A percentile compares a stretch with the other conserved stretches of the same genome.
Conservation (phyloP, 495 filamentous ascomycete species). For the Achaetomiella virescens region DNA sequence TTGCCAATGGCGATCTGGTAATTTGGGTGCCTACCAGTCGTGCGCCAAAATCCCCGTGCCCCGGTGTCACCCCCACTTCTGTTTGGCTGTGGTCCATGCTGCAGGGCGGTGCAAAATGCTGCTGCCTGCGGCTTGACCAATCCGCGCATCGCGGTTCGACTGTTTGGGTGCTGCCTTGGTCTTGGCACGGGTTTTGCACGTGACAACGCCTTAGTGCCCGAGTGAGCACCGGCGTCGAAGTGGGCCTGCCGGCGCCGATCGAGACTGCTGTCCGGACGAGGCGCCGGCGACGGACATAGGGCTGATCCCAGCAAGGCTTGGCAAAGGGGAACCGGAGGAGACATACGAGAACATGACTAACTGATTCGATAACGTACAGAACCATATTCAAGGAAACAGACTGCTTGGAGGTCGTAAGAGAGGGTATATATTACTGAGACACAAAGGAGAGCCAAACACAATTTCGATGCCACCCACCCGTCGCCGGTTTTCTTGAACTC, state of each 20-base stretch:
- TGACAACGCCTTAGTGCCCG: too few species aligned
- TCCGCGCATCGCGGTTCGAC: too few species aligned
- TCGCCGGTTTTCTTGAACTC: neutral
- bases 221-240: too few species aligned
- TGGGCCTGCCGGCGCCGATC: too few species aligned
- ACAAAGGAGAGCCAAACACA: slow-evolving; percentile 11
- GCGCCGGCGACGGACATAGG: too few species aligned
- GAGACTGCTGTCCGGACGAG: too few species aligned
- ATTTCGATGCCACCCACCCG: neutral
- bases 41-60: neutral
- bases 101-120: slow-evolving; percentile 24
- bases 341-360: neutral
- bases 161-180: too few species aligned
- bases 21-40: slow-evolving; percentile 28
- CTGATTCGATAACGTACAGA: too few species aligned
- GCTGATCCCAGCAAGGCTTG: too few species aligned
- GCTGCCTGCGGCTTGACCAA: slow-evolving; percentile 22
- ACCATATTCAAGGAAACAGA: neutral
- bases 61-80: slow-evolving; percentile 7
- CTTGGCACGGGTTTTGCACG: too few species aligned
- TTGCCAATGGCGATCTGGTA: slow-evolving; percentile 8
- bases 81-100: neutral
- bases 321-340: too few species aligned
- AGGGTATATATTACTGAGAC: slow-evolving; percentile 7
- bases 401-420: neutral